Percentiles rank a stretch among this genome's conserved stretches.
Evolutionary conservation across 805 yeast species (phyloP).

Genomic region (Zygotorulaspora florentina): DNA sequence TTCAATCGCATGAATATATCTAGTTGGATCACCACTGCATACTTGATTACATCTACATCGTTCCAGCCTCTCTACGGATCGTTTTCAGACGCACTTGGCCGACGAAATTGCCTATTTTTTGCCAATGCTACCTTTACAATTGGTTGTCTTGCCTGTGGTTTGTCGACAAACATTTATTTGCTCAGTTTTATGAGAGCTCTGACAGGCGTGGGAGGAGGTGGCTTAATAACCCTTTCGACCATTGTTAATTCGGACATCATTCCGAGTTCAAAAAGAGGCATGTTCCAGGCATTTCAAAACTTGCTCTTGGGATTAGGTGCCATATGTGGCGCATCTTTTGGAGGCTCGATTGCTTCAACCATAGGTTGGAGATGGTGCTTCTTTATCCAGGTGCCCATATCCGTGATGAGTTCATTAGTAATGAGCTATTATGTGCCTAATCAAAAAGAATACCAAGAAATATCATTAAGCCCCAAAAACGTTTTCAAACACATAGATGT

Average conservation of each 20-base stretch:
- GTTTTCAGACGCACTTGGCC: constrained; percentile 38
- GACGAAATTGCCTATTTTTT: constrained; percentile 36
- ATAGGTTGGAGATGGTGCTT: constrained; percentile 44
- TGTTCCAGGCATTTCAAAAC: constrained; percentile 41
- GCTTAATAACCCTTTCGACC: constrained; percentile 38
- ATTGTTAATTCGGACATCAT: constrained; percentile 40
- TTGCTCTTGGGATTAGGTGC: constrained; percentile 37
- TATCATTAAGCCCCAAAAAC: constrained; percentile 1
- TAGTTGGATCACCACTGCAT: constrained; percentile 42
- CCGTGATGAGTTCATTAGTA: constrained; percentile 30
- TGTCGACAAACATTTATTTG: constrained; percentile 28
- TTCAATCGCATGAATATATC: constrained; percentile 36
- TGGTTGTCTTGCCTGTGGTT: constrained; percentile 39
- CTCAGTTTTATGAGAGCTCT: constrained; percentile 37
- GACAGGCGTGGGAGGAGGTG: constrained; percentile 43
- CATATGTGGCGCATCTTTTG: constrained; percentile 39
- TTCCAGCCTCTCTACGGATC: constrained; percentile 43
- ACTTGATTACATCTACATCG: constrained; percentile 39
- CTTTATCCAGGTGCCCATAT: constrained; percentile 35
- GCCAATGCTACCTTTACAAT: constrained; percentile 34
- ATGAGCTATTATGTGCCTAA: constrained; percentile 31
- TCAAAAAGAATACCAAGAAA: constrained; percentile 25
- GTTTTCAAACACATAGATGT: constrained; percentile 33
- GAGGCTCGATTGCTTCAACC: constrained; percentile 35
- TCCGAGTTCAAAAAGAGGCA: constrained; percentile 36